Evolutionary conservation across 306 rosid species (phyloP).

Genomic region (apple (Malus domestica)): DNA sequence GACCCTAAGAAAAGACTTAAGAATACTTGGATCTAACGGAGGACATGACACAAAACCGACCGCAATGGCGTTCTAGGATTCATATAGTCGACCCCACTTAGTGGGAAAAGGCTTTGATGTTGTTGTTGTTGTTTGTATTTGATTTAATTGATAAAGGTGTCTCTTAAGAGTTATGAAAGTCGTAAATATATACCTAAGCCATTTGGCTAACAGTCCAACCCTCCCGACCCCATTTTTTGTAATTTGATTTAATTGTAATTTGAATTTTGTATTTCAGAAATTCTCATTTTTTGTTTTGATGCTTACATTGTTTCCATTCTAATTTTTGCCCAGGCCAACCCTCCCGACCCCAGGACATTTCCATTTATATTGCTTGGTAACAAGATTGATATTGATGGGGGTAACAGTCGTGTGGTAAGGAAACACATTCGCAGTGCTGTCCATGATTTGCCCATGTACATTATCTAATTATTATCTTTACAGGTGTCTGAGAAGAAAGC

Average conservation of each 20-base stretch:
- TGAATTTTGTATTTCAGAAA: neutral
- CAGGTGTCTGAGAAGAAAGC: conserved; percentile 97
- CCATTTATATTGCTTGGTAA: conserved; percentile 89
- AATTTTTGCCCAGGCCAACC: conserved; percentile 52
- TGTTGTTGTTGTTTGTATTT: no score
- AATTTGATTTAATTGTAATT: no score
- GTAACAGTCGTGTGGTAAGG: conserved; percentile 93
- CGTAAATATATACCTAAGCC: neutral
- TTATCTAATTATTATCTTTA: conserved; percentile 25
- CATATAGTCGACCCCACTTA: no score
- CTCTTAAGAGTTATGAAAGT: neutral
- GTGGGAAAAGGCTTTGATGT: no score
- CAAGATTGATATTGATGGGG: conserved; percentile 94
- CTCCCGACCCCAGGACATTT: conserved; percentile 61
- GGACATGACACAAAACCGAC: no score
- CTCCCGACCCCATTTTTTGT: no score
- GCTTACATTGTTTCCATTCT: conserved; percentile 2
- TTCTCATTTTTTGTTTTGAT: neutral
- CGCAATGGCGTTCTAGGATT: no score
- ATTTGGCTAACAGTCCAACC: neutral
- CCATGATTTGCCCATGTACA: neutral
- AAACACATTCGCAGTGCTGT: neutral
- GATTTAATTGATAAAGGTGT: neutral
- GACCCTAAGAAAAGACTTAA: no score
- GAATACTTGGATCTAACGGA: no score